A percentile compares a stretch with the other conserved stretches of the same genome.
These are phyloP conservation scores for Hibiscus trionum DNA, from an alignment of 345 rosid genomes.

Conservation along the genomic window DNA sequence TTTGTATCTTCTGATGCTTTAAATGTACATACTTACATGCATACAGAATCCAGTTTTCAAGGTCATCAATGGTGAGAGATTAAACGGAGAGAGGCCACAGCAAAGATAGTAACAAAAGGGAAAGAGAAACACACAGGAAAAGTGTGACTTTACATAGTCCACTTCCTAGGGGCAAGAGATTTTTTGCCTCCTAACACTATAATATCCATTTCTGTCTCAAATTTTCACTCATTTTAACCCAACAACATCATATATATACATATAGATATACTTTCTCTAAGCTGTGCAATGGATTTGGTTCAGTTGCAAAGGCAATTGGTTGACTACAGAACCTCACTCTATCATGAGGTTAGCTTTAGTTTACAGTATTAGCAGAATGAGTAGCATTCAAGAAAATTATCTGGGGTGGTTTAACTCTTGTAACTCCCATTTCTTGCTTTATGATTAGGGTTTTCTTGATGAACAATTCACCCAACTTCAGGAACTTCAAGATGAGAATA, in stretches of 20 bases:
- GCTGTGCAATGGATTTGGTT: slow-evolving; percentile 36
- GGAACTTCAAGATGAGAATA: slow-evolving; percentile 15
- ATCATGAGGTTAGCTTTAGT: slow-evolving; percentile 35
- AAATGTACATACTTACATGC: neutral
- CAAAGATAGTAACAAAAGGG: neutral
- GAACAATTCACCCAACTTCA: slow-evolving; percentile 14
- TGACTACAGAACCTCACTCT: slow-evolving; percentile 40
- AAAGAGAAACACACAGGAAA: neutral
- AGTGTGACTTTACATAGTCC: slow-evolving; percentile 18
- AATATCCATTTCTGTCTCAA: slow-evolving; percentile 8
- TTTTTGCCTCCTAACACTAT: slow-evolving; percentile 2
- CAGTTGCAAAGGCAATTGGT: slow-evolving; percentile 42
- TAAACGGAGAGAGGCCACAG: neutral
- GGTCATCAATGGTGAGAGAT: neutral
- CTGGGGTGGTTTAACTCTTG: too few species aligned
- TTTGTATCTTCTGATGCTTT: slow-evolving; percentile 3
- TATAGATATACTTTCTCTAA: neutral
- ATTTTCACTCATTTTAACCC: neutral
- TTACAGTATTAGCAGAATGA: neutral
- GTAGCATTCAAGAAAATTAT: too few species aligned
- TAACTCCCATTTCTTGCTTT: neutral
- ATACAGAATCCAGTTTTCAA: neutral
- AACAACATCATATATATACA: neutral
- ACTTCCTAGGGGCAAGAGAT: neutral
- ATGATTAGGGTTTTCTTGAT: slow-evolving; percentile 13